These are phyloP conservation scores for Aspergillus jensenii DNA, from an alignment of 2,329 filamentous ascomycete genomes.

Conservation along the genomic window DNA sequence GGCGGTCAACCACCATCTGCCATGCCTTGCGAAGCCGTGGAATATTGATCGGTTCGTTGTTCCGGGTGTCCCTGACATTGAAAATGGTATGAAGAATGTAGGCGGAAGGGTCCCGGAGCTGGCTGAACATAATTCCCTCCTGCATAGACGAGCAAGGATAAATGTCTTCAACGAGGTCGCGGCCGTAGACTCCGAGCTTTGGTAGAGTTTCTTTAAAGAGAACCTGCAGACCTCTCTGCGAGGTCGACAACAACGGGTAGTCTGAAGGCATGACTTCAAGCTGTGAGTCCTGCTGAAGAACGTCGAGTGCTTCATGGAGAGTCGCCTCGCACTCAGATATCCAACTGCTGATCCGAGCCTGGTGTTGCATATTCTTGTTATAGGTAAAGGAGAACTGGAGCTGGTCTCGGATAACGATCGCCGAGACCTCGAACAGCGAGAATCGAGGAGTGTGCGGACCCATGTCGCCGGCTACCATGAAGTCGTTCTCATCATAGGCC, in stretches of 20 bases:
- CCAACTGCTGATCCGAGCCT: slow-evolving; percentile 44
- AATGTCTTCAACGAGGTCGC: slow-evolving; percentile 33
- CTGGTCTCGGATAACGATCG: slow-evolving; percentile 48
- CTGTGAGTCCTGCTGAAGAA: slow-evolving; percentile 29
- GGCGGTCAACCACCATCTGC: slow-evolving; percentile 32
- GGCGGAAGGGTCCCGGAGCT: slow-evolving; percentile 34
- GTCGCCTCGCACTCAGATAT: slow-evolving; percentile 39
- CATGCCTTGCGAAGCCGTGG: slow-evolving; percentile 32
- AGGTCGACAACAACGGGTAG: slow-evolving; percentile 45
- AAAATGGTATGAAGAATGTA: slow-evolving; percentile 40
- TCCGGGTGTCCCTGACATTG: slow-evolving; percentile 36
- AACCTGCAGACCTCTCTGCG: slow-evolving; percentile 39
- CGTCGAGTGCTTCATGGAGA: slow-evolving; percentile 32
- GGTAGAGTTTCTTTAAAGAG: slow-evolving; percentile 38
- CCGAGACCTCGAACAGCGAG: slow-evolving; percentile 53
- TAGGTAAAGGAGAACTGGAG: slow-evolving; percentile 52
- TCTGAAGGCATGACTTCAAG: slow-evolving; percentile 41
- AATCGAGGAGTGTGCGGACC: slow-evolving; percentile 47
- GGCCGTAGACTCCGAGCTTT: slow-evolving; percentile 31
- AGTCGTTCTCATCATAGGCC: slow-evolving; percentile 29
- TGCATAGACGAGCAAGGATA: slow-evolving; percentile 40
- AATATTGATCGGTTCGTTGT: slow-evolving; percentile 27
- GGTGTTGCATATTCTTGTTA: slow-evolving; percentile 49
- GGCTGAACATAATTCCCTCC: slow-evolving; percentile 39
- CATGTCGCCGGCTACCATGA: slow-evolving; percentile 41